Evolutionary conservation across 2,329 filamentous ascomycete genomes (phyloP).

Genomic region (Arthrinium phaeospermum): DNA sequence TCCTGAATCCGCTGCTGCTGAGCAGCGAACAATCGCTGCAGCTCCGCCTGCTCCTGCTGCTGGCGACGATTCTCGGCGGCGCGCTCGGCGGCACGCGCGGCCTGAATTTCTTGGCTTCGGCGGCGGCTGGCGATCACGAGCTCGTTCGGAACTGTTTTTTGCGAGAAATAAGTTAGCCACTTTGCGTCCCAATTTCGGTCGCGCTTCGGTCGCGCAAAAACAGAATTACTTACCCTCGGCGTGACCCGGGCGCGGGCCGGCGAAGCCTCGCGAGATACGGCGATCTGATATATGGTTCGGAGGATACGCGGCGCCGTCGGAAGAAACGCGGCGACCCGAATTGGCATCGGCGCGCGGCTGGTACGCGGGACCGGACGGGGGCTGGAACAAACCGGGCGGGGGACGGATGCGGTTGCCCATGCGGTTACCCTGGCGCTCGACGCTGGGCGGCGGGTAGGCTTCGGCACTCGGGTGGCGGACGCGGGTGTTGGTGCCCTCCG

Average conservation of each 20-base stretch:
- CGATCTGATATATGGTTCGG: not conserved
- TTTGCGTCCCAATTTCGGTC: not conserved
- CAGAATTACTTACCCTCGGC: not conserved
- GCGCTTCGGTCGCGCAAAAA: too few relatives aligned
- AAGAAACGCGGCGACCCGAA: not conserved
- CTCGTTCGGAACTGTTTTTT: not conserved
- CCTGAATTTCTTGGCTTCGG: too few relatives aligned
- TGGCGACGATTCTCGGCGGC: too few relatives aligned
- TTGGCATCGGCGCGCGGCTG: not conserved
- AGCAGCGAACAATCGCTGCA: too few relatives aligned
- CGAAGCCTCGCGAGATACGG: not conserved
- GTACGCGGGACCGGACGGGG: not conserved
- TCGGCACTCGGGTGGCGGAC: too few relatives aligned
- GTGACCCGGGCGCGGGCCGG: not conserved
- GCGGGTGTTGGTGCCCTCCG: too few relatives aligned
- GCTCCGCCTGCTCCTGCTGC: too few relatives aligned
- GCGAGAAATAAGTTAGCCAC: not conserved
- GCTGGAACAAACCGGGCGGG: not conserved
- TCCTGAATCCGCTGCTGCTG: too few relatives aligned
- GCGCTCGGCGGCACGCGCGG: too few relatives aligned
- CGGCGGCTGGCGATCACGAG: not conserved
- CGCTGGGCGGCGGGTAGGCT: too few relatives aligned
- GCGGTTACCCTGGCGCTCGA: too few relatives aligned
- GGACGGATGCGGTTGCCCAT: not conserved
- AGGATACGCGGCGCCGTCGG: not conserved